Percentiles rank a stretch among this genome's conserved stretches.
Evolutionary conservation across 306 rosid species (phyloP).

Genomic region (Gastrolobium bilobum): DNA sequence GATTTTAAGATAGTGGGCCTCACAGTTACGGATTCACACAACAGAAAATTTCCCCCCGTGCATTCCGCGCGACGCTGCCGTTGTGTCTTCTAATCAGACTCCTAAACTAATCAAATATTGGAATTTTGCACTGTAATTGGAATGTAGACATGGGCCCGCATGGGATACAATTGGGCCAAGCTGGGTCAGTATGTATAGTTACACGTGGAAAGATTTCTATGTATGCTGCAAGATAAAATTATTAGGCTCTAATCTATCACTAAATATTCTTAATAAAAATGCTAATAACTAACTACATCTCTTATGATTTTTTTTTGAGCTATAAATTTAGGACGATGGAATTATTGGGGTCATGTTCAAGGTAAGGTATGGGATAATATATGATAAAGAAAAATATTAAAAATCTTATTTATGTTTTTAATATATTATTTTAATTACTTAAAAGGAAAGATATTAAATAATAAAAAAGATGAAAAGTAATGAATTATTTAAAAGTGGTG

Average conservation of each 20-base stretch:
- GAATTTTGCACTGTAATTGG: background rate
- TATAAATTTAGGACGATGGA: background rate
- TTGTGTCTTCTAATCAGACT: background rate
- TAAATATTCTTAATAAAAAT: too few species aligned
- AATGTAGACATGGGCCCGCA: background rate
- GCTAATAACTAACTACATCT: too few species aligned
- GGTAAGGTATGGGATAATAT: too few species aligned
- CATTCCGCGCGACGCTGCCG: constrained; percentile 78
- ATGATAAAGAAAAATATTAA: too few species aligned
- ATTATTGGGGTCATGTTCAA: too few species aligned
- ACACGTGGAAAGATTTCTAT: too few species aligned
- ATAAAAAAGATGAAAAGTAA: background rate
- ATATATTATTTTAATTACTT: too few species aligned
- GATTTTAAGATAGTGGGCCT: constrained; percentile 46
- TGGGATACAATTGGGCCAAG: background rate
- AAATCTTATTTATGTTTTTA: too few species aligned
- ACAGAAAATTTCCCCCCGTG: constrained; percentile 69
- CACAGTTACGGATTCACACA: constrained; percentile 2
- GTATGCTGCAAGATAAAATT: too few species aligned
- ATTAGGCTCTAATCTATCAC: too few species aligned
- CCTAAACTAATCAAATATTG: constrained; percentile 6
- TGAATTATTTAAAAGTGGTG: background rate
- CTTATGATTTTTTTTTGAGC: background rate
- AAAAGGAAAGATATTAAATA: too few species aligned
- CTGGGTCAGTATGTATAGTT: constrained; percentile 36